Evolutionary conservation across 1,284 basidiomycete species (phyloP).

Genomic region (Rhodotorula sp.): DNA sequence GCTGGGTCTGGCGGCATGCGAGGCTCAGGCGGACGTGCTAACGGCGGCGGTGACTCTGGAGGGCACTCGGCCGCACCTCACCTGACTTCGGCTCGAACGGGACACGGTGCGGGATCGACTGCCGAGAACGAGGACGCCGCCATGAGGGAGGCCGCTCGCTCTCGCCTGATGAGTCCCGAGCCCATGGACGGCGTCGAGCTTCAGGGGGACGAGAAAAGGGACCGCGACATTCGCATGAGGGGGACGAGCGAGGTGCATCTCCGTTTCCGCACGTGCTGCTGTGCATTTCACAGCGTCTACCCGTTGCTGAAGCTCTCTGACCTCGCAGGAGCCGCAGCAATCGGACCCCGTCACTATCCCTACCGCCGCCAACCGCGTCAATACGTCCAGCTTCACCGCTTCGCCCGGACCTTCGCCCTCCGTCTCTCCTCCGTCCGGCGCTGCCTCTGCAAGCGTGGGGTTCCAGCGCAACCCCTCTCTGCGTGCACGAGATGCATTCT

Average conservation of each 20-base stretch:
- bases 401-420: not conserved
- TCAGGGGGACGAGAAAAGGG: no score
- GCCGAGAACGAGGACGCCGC: not conserved
- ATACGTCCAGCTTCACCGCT: not conserved
- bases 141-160: not conserved
- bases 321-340: not conserved
- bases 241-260: conserved; percentile 1
- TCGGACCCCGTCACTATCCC: not conserved
- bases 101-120: no score
- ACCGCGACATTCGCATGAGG: not conserved
- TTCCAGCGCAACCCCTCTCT: conserved; percentile 15
- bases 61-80: no score
- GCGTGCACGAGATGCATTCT: conserved; percentile 21
- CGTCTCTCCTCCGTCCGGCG: no score
- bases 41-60: no score
- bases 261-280: not conserved
- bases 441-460: not conserved
- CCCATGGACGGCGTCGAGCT: not conserved
- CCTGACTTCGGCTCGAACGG: no score
- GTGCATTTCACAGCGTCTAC: not conserved
- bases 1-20: no score
- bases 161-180: not conserved
- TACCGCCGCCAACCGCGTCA: not conserved
- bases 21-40: no score
- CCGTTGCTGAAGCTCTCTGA: not conserved